Base-by-base conservation (phyloP, 2,329 filamentous ascomycete genomes). In the Cercospora sp. region DNA sequence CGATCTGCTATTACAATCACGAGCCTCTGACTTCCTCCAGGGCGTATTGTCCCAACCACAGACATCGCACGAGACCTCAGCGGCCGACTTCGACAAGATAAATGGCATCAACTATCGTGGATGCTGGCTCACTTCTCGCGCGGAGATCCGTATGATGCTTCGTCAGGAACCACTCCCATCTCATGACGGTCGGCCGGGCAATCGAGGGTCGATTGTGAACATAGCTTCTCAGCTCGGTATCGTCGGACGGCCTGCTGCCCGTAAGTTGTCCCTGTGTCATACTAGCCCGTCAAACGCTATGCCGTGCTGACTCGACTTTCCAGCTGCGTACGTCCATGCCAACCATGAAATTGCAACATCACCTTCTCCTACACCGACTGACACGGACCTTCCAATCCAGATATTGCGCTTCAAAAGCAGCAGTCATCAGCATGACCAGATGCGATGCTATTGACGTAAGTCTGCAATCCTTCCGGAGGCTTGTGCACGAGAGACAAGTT, bases 401-500 rank as follows among this genome's bases (percentile, higher is more conserved):
- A 20, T 85, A 85, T 66, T 82, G 79, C 65, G 82, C 82, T 1
- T 80, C 79, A 5, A 84, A 84, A 64, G 81, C 82, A 4, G 83
- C 82, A 0, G 79, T 84, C 0, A 80, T 83, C 7, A 78, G 78
- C 42, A 75, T 84, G 76, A 84, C 83, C 3, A 81, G 79, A 67
- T 80, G 79, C 60, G 82, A 84, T 75, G 83, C 83, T n/a, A 81
- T 84, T 45, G 81, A 84, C 71, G 81, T 82, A 63, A 69, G 78
- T 73, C 3, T 23, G 42, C 3, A 26, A 31, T 16, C 5, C 16
- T 23, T n/a, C 18, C 51, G 20, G 16, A 3, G 36, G 45, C 18
- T 23, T 13, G 48, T 36, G 55, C 55, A 36, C 28, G 28, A 59
- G n/a, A 59, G 48, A 55, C 48, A 59, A 42, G 63, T 57, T 26